These are phyloP conservation scores for Chlamydomonas applanata DNA, from an alignment of 139 green algal genomes.

Conservation along the genomic window DNA sequence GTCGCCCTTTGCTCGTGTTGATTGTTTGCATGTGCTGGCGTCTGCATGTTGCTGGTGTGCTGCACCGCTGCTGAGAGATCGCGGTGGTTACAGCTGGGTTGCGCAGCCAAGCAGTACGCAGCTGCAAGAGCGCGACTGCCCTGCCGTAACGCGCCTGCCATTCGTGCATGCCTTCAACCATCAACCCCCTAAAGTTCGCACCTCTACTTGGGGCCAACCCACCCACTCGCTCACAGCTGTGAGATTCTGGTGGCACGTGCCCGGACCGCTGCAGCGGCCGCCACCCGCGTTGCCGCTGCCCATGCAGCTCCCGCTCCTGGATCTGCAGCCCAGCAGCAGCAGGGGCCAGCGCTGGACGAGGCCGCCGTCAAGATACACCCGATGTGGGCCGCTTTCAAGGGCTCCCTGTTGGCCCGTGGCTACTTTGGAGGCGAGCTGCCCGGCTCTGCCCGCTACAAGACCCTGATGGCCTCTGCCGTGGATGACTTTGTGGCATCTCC, in stretches of 20 bases:
- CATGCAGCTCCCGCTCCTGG: not conserved
- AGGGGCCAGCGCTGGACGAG: slow-evolving; percentile 3
- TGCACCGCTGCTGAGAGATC: too few relatives aligned
- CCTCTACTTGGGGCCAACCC: too few relatives aligned
- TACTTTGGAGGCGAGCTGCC: slow-evolving; percentile 46
- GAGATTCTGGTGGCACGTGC: slow-evolving; percentile 59
- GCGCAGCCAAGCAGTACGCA: too few relatives aligned
- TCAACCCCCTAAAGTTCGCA: too few relatives aligned
- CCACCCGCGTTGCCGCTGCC: not conserved
- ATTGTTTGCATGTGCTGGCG: too few relatives aligned
- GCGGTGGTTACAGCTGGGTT: too few relatives aligned
- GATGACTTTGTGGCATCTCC: slow-evolving; percentile 21
- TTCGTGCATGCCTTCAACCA: too few relatives aligned
- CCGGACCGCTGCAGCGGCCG: not conserved
- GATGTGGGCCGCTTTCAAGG: slow-evolving; percentile 40
- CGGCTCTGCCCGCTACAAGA: slow-evolving; percentile 42
- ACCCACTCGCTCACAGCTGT: slow-evolving; percentile 24
- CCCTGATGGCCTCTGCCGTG: slow-evolving; percentile 39
- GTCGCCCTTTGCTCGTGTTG: too few relatives aligned
- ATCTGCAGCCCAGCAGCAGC: slow-evolving; percentile 7
- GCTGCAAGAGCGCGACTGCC: too few relatives aligned
- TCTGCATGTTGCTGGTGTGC: too few relatives aligned
- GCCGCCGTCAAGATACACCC: slow-evolving; percentile 21
- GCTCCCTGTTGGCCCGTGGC: slow-evolving; percentile 30
- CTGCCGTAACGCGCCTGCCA: too few relatives aligned